Percentiles rank a stretch among this genome's conserved stretches.
Conservation (phyloP, 2,329 filamentous ascomycete species). For the Hymenotorrendiella dingleyae region DNA sequence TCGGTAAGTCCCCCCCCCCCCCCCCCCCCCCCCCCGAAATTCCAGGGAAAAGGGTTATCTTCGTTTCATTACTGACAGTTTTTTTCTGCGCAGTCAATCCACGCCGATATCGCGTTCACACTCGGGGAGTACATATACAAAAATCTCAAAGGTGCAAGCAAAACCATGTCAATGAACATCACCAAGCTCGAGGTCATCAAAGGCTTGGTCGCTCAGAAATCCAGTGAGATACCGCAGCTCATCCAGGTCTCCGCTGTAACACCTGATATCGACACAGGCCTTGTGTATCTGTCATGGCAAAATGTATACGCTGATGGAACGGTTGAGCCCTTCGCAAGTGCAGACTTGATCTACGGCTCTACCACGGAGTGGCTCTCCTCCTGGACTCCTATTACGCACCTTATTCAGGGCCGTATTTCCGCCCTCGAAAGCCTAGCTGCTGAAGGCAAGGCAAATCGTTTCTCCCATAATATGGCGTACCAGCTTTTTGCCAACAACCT, state of each 20-base stretch:
- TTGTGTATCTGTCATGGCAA: conserved; percentile 27
- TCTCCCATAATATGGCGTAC: conserved; percentile 41
- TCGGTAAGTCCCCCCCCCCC: conserved; percentile 44
- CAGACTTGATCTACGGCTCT: neutral
- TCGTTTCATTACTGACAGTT: no score
- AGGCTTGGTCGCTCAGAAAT: conserved; percentile 30
- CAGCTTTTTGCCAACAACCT: conserved; percentile 19
- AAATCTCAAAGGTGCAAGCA: conserved; percentile 30
- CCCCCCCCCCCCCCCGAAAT: no score
- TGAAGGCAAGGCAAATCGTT: conserved; percentile 49
- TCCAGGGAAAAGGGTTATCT: no score
- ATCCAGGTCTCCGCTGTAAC: conserved; percentile 28
- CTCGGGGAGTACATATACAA: conserved; percentile 48
- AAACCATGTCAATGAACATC: conserved; percentile 32
- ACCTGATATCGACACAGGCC: conserved; percentile 37
- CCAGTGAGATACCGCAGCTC: conserved; percentile 28
- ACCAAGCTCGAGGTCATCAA: conserved; percentile 34
- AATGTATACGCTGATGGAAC: conserved; percentile 33
- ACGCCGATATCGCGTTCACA: conserved; percentile 55
- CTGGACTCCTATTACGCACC: conserved; percentile 5
- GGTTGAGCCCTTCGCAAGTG: conserved; percentile 10
- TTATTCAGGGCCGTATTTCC: conserved; percentile 29
- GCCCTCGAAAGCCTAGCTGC: conserved; percentile 40
- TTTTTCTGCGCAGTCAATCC: conserved; percentile 37
- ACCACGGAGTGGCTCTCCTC: neutral